These are phyloP conservation scores for Hypomontagnella monticulosa DNA, from an alignment of 495 filamentous ascomycete species.

Conservation along the genomic window DNA sequence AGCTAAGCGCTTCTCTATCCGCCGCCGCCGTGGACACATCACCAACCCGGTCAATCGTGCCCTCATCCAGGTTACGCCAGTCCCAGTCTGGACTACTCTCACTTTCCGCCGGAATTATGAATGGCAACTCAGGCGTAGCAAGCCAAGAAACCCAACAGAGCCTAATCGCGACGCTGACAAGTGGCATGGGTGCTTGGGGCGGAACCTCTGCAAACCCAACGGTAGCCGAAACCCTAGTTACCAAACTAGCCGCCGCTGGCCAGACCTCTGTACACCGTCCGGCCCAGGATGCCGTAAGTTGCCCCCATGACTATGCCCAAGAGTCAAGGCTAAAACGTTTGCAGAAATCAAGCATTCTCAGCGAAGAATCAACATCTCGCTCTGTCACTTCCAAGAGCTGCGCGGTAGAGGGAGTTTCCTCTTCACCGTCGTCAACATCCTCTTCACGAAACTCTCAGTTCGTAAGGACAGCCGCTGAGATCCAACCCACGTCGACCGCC, in stretches of 20 bases:
- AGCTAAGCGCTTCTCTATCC: background rate
- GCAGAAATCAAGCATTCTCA: slow-evolving; percentile 7
- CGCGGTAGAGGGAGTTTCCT: background rate
- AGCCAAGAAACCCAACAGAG: slow-evolving; percentile 6
- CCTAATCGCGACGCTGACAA: background rate
- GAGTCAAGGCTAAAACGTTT: background rate
- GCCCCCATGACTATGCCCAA: background rate
- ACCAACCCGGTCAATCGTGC: background rate
- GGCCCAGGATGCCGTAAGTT: slow-evolving; percentile 1
- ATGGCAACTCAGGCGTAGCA: background rate
- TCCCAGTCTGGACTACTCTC: background rate
- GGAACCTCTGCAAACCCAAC: background rate
- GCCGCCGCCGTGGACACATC: background rate
- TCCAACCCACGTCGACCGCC: background rate
- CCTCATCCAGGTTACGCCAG: background rate
- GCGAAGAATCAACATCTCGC: background rate
- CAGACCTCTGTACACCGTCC: background rate
- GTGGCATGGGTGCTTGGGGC: background rate
- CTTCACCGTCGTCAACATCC: background rate
- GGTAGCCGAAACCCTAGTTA: background rate
- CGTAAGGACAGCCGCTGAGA: background rate
- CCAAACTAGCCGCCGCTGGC: background rate
- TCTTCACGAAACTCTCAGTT: background rate
- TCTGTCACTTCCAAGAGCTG: background rate
- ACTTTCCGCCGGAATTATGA: background rate